Evolutionary conservation across 495 filamentous ascomycete genomes (phyloP).

Genomic region (Penicillium subrubescens): DNA sequence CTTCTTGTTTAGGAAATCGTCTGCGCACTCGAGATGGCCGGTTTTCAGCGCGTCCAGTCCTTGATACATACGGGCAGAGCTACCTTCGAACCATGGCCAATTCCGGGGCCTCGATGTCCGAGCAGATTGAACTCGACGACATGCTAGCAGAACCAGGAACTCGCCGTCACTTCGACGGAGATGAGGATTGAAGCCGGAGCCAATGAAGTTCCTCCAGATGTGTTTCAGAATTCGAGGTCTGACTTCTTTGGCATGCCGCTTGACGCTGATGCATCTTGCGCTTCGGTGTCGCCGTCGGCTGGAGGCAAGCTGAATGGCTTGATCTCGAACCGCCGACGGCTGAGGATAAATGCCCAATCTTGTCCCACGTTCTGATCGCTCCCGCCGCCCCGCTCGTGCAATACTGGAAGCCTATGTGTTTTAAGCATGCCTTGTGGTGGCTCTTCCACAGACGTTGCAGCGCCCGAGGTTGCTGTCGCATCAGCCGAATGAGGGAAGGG

Average conservation of each 20-base stretch:
- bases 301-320: conserved; percentile 89
- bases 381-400: conserved; percentile 85
- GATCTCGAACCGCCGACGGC: conserved; percentile 79
- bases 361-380: conserved; percentile 69
- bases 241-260: conserved; percentile 59
- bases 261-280: conserved; percentile 55
- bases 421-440: conserved; percentile 83
- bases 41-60: conserved; percentile 36
- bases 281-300: conserved; percentile 75
- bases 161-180: conserved; percentile 35
- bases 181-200: conserved; percentile 32
- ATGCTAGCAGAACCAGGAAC: conserved; percentile 52
- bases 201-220: background rate
- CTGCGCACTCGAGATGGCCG: conserved; percentile 48
- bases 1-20: conserved; percentile 60
- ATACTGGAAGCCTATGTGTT: conserved; percentile 78
- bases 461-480: conserved; percentile 55
- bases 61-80: conserved; percentile 53
- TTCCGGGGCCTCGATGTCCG: conserved; percentile 57
- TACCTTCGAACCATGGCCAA: conserved; percentile 59
- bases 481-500: conserved; percentile 75
- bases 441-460: conserved; percentile 61
- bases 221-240: conserved; percentile 70
- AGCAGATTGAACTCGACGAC: conserved; percentile 65
- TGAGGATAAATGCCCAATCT: conserved; percentile 88